These are phyloP conservation scores for Nannochloropsis salina DNA, from an alignment of 108 stramenopile genomes.

Conservation along the genomic window DNA sequence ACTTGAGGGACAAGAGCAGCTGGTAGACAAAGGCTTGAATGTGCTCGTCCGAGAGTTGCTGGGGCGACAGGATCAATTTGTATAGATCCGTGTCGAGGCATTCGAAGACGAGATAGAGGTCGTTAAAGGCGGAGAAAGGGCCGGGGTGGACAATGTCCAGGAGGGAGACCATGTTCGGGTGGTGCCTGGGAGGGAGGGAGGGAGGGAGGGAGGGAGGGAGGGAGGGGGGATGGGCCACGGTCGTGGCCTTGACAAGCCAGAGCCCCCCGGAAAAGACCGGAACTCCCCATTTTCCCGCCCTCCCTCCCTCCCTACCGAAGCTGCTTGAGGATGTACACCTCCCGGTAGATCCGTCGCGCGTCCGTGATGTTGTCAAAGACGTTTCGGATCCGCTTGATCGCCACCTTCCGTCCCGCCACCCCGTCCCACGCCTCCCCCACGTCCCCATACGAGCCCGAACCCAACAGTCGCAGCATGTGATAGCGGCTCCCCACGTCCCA, in stretches of 20 bases:
- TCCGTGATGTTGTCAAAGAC: constrained; percentile 90
- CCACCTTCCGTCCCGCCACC: constrained; percentile 61
- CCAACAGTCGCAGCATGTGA: constrained; percentile 71
- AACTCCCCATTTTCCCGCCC: background rate
- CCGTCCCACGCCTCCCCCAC: constrained; percentile 87
- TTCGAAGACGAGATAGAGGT: constrained; percentile 76
- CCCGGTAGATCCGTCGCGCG: constrained; percentile 64
- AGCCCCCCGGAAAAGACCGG: too few species aligned
- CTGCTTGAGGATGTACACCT: constrained; percentile 83
- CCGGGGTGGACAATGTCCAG: constrained; percentile 73
- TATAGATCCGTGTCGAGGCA: constrained; percentile 96
- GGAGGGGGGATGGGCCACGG: background rate
- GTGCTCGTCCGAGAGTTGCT: constrained; percentile 94
- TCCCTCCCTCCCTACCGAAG: constrained; percentile 51
- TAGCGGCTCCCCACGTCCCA: constrained; percentile 89
- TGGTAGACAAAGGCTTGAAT: constrained; percentile 92
- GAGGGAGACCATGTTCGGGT: constrained; percentile 52
- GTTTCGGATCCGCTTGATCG: constrained; percentile 83
- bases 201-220: background rate
- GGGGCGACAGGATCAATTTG: constrained; percentile 95
- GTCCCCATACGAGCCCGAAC: constrained; percentile 90
- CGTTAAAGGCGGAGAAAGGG: constrained; percentile 52
- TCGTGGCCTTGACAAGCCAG: too few species aligned
- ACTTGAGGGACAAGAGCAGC: constrained; percentile 87
- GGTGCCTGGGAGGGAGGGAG: background rate